These are phyloP conservation scores for Ogataea ramenticola DNA, from an alignment of 805 yeast species.

Conservation along the genomic window DNA sequence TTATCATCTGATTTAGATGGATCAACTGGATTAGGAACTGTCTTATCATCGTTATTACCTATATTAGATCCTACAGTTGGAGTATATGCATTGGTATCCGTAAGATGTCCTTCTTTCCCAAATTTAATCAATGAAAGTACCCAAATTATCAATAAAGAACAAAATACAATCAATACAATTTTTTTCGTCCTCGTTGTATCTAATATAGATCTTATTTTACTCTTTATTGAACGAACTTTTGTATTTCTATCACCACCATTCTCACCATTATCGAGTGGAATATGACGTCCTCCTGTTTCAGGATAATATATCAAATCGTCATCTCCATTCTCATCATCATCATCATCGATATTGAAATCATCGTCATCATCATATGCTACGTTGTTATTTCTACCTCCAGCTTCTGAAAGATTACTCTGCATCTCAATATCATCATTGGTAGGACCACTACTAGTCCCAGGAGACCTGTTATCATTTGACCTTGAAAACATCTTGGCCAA, in stretches of 20 bases:
- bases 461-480: background rate
- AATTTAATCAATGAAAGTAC: slow-evolving; percentile 14
- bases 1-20: background rate
- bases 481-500: background rate
- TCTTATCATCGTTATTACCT: background rate
- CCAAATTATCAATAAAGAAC: slow-evolving; percentile 20
- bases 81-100: slow-evolving; percentile 9
- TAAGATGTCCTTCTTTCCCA: slow-evolving; percentile 13
- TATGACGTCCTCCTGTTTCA: background rate
- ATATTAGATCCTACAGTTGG: slow-evolving; percentile 7
- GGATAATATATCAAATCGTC: background rate
- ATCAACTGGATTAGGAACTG: background rate
- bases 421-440: slow-evolving; percentile 14
- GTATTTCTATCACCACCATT: too few relatives aligned
- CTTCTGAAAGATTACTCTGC: slow-evolving; percentile 1
- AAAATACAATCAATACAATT: slow-evolving; percentile 6
- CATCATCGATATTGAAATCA: background rate
- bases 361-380: background rate
- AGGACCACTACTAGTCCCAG: background rate
- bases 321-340: slow-evolving; percentile 22
- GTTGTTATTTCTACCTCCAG: background rate
- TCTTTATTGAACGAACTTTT: background rate
- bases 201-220: slow-evolving; percentile 7
- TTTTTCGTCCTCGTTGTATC: slow-evolving; percentile 17
- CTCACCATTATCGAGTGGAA: background rate